These are phyloP conservation scores for Hypocreales sp. DNA, from an alignment of 2,329 filamentous ascomycete species.

Conservation along the genomic window DNA sequence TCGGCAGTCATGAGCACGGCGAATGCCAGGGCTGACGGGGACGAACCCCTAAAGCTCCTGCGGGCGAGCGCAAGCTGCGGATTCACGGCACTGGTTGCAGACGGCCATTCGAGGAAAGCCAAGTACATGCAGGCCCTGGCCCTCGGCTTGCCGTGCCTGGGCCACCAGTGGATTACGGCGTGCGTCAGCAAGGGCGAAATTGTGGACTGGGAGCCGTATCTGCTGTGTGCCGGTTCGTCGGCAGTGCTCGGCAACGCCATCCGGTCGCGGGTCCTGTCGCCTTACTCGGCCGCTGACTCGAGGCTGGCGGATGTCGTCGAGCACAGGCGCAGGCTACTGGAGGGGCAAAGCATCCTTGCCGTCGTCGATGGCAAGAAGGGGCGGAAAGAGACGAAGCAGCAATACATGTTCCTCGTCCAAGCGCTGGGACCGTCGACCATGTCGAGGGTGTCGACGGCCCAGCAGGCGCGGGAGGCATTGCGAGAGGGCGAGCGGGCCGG, in stretches of 20 bases:
- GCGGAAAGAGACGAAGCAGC: conserved; percentile 46
- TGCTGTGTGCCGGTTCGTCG: conserved; percentile 75
- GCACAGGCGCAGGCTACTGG: conserved; percentile 46
- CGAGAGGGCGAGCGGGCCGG: conserved; percentile 30
- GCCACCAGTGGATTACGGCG: conserved; percentile 63
- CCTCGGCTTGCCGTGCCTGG: conserved; percentile 73
- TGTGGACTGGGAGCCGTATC: conserved; percentile 64
- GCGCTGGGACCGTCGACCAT: conserved; percentile 57
- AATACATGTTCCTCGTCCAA: conserved; percentile 67
- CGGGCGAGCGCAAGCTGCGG: conserved; percentile 38
- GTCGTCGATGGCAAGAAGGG: conserved; percentile 44
- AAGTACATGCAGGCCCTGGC: conserved; percentile 95
- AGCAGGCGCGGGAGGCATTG: conserved; percentile 47
- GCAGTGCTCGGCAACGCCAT: conserved; percentile 60
- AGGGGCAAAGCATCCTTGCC: conserved; percentile 52
- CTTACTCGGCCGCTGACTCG: conserved; percentile 43
- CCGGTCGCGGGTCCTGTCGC: conserved; percentile 52
- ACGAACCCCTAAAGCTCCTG: conserved; percentile 33
- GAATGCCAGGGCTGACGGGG: conserved; percentile 14
- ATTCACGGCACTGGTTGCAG: conserved; percentile 76
- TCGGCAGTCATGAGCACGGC: conserved; percentile 17
- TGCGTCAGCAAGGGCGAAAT: conserved; percentile 47
- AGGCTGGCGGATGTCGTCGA: conserved; percentile 41
- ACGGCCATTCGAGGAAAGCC: conserved; percentile 68
- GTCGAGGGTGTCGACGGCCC: conserved; percentile 46